These are phyloP conservation scores for Penicillium tannophilum DNA, from an alignment of 495 filamentous ascomycete genomes.

Conservation along the genomic window DNA sequence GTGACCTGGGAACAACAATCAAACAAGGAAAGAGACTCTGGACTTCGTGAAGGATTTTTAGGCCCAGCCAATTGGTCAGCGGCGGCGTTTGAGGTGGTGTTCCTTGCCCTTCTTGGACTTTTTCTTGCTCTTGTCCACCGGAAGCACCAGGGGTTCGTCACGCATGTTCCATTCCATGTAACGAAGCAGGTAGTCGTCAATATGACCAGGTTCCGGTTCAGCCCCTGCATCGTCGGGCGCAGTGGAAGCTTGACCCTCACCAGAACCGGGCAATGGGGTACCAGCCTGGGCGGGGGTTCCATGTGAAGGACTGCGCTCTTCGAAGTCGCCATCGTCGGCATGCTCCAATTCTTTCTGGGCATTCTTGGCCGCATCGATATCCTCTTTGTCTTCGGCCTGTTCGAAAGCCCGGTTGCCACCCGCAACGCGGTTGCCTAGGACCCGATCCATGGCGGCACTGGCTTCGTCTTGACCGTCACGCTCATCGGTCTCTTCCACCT, in stretches of 20 bases:
- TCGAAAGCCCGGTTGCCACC: constrained; percentile 70
- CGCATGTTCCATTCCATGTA: constrained; percentile 77
- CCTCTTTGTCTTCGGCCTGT: constrained; percentile 89
- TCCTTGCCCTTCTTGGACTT: constrained; percentile 76
- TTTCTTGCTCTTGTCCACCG: constrained; percentile 80
- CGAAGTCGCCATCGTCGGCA: constrained; percentile 88
- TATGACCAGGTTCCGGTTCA: constrained; percentile 43
- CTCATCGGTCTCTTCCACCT: constrained; percentile 66
- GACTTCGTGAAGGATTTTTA: neutral
- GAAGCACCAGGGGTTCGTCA: constrained; percentile 76
- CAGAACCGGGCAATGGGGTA: constrained; percentile 26
- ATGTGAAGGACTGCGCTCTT: constrained; percentile 63
- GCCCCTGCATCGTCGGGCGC: neutral
- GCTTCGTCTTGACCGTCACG: constrained; percentile 63
- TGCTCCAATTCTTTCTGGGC: constrained; percentile 86
- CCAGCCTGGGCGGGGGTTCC: constrained; percentile 37
- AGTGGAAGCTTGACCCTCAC: neutral
- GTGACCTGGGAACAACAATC: neutral
- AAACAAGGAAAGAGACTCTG: neutral
- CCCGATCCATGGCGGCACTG: constrained; percentile 82
- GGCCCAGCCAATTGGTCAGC: constrained; percentile 22
- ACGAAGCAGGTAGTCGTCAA: constrained; percentile 86
- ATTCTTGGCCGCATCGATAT: constrained; percentile 81
- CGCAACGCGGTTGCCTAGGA: constrained; percentile 62
- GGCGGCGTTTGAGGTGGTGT: constrained; percentile 49